Evolutionary conservation across 2,329 filamentous ascomycete species (phyloP), one percentile per base, ranked within the genome.

Genomic region (Trichophyton mentagrophytes): DNA sequence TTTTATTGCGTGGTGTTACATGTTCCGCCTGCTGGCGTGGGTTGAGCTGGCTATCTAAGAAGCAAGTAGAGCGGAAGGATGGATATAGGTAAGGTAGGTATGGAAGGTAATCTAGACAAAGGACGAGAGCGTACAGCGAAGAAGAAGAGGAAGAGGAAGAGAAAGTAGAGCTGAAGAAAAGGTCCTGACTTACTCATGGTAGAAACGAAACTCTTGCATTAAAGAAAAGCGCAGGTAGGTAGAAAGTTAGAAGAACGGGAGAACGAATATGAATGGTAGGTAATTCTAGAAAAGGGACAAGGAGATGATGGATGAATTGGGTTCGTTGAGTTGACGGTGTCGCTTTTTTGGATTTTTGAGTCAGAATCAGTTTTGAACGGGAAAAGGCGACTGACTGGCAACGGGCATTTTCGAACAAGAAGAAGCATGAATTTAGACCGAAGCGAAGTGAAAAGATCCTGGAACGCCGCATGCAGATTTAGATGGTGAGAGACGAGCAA

Each of bases 381-480:
- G 22, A 3, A 22, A 22, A 22, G 27, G 25, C 25, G 27, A 22
- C 3, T 22, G 22, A 3, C 22, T 2, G 3, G 47, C 20, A 53
- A 30, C 11, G 33, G 47, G 47, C 44, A 47, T 17, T 47, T 47
- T 47, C 44, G 44, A 20, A n/a, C n/a, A 17, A 4, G 11, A 36
- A 36, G 33, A 8, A 36, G 33, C 33, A 36, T 36, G 33, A 36
- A 36, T 36, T 36, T 8, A 36, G 9, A 11, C 33, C 33, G 33
- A 36, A 36, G 33, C 2, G 11, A 36, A 36, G 30, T n/a, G n/a
- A n/a, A n/a, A 36, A 9, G 33, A 53, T 9, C 47, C 47, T 27
- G 47, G 47, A 53, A 53, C 47, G 47, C 47, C 47, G 22, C 25
- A 53, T 53, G 47, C 47, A 53, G 47, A 53, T 53, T 53, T 53